Percentiles rank a stretch among this genome's conserved stretches.
phyloP scores from a whole-genome alignment of 306 rosid genomes.

The Leucaena leucocephala region DNA sequence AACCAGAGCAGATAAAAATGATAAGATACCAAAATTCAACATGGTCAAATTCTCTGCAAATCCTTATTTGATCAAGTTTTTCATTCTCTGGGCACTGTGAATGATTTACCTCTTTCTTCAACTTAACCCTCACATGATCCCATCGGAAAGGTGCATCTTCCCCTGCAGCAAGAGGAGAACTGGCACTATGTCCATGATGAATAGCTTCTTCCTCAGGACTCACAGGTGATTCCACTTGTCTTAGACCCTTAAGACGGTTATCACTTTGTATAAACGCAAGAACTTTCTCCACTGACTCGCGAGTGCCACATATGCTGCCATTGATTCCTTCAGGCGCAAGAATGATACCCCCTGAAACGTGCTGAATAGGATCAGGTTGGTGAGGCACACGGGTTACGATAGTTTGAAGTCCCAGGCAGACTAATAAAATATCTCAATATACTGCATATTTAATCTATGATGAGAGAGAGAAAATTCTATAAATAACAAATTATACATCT shows the following conservation, averaged over 20 bases:
- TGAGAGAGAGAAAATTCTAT: background rate
- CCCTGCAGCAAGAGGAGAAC: slow-evolving; percentile 94
- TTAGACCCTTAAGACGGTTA: slow-evolving; percentile 59
- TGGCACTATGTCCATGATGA: slow-evolving; percentile 75
- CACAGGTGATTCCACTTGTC: slow-evolving; percentile 82
- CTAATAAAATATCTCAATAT: background rate
- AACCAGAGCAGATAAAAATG: slow-evolving; percentile 12
- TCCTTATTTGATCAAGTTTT: slow-evolving; percentile 19
- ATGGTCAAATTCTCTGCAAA: background rate
- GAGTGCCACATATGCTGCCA: slow-evolving; percentile 87
- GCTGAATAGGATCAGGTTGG: slow-evolving; percentile 80
- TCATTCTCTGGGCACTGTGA: slow-evolving; percentile 1
- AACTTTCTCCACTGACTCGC: slow-evolving; percentile 77
- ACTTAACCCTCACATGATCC: slow-evolving; percentile 97
- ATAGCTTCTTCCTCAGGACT: slow-evolving; percentile 95
- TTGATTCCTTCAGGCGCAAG: slow-evolving; percentile 93
- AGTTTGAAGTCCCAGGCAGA: slow-evolving; percentile 24
- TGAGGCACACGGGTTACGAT: slow-evolving; percentile 38
- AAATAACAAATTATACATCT: background rate
- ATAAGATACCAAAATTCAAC: slow-evolving; percentile 8
- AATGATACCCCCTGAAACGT: slow-evolving; percentile 94
- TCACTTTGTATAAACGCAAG: slow-evolving; percentile 73
- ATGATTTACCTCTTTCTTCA: slow-evolving; percentile 82
- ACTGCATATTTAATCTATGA: background rate
- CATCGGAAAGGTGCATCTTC: slow-evolving; percentile 91